A percentile compares a stretch with the other conserved stretches of the same genome.
These are phyloP conservation scores for Apiotrichum brassicae DNA, from an alignment of 1,284 basidiomycete species.

Conservation along the genomic window DNA sequence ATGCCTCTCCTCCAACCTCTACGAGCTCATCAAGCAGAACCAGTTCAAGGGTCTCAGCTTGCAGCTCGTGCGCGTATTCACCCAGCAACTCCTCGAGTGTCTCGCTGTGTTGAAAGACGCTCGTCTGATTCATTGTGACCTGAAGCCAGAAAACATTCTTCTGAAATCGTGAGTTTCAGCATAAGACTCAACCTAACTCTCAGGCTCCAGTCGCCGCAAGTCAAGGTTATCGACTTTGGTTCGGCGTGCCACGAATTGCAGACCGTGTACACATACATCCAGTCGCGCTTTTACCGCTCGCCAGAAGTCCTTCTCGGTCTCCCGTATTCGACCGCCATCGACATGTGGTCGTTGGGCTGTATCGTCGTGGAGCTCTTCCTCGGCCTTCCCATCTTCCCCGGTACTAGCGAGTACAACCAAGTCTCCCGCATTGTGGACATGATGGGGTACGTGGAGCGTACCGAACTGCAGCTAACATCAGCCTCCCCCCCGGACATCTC, in stretches of 20 bases:
- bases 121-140: slow-evolving; percentile 92
- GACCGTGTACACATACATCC: slow-evolving; percentile 99
- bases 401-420: slow-evolving; percentile 98
- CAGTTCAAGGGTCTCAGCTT: slow-evolving; percentile 96
- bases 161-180: slow-evolving; percentile 70
- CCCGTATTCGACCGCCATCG: slow-evolving; percentile 87
- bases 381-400: slow-evolving; percentile 91
- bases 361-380: slow-evolving; percentile 98
- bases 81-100: slow-evolving; percentile 87
- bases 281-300: slow-evolving; percentile 96
- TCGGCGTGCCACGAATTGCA: slow-evolving; percentile 97
- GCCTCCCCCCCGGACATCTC: slow-evolving; percentile 81
- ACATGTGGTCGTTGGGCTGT: slow-evolving; percentile 99
- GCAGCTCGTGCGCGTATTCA: slow-evolving; percentile 96
- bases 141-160: slow-evolving; percentile 95
- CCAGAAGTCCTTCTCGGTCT: slow-evolving; percentile 95
- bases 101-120: slow-evolving; percentile 90
- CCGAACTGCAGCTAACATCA: slow-evolving; percentile 44
- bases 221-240: slow-evolving; percentile 99
- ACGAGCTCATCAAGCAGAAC: slow-evolving; percentile 99
- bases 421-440: slow-evolving; percentile 94
- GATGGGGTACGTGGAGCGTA: slow-evolving; percentile 79
- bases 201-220: slow-evolving; percentile 92
- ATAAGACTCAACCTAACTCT: not conserved
- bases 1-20: slow-evolving; percentile 91